Evolutionary conservation across 805 yeast genomes (phyloP).

Genomic region (Yamadazyma olivae): DNA sequence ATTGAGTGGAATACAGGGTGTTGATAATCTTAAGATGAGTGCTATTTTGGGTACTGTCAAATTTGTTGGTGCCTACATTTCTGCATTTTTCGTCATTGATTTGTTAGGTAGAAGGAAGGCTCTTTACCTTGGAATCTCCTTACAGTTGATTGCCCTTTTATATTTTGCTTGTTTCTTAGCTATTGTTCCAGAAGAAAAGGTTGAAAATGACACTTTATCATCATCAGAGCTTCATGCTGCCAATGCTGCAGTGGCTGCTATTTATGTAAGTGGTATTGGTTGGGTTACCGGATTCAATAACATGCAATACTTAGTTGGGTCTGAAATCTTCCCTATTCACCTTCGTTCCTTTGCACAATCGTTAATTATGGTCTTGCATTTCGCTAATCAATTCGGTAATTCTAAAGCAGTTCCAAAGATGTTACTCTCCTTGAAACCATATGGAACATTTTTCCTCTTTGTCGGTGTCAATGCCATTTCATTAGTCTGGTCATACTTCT

Average conservation of each 20-base stretch:
- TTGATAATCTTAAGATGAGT: constrained; percentile 43
- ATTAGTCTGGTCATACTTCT: constrained; percentile 47
- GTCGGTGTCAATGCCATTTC: constrained; percentile 40
- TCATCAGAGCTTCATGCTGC: constrained; percentile 35
- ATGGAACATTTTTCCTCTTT: constrained; percentile 54
- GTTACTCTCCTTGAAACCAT: constrained; percentile 43
- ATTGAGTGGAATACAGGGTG: constrained; percentile 44
- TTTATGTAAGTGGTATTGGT: constrained; percentile 50
- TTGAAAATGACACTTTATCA: constrained; percentile 23
- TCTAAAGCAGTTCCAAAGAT: constrained; percentile 53
- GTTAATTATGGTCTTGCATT: constrained; percentile 53
- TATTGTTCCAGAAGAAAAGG: constrained; percentile 43
- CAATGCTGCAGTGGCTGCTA: constrained; percentile 48
- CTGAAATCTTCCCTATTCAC: constrained; percentile 54
- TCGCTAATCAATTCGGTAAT: constrained; percentile 55
- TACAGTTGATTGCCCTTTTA: constrained; percentile 42
- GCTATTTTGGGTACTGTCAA: constrained; percentile 55
- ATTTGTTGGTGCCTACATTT: constrained; percentile 44
- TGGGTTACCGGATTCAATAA: constrained; percentile 62
- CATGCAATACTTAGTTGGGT: constrained; percentile 51
- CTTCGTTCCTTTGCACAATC: constrained; percentile 50
- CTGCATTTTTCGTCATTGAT: constrained; percentile 55
- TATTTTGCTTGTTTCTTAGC: constrained; percentile 47
- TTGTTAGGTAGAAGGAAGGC: constrained; percentile 50
- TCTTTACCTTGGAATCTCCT: constrained; percentile 45